Evolutionary conservation across 2,329 filamentous ascomycete genomes (phyloP).

Genomic region (Dendryphion nanum): DNA sequence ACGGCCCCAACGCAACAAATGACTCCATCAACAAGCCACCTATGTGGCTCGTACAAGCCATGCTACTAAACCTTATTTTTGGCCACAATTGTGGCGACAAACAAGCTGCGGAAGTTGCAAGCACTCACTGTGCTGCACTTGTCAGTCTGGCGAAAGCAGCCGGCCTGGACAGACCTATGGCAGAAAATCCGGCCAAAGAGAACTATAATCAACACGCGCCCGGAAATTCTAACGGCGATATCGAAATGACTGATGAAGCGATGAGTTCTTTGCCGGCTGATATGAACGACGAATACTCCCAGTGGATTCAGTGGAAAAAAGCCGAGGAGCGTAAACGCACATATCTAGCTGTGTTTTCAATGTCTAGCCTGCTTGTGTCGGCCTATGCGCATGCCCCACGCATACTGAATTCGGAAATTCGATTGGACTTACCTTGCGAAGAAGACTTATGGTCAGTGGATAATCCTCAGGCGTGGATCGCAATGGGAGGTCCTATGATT

Average conservation of each 20-base stretch:
- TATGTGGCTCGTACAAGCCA: constrained; percentile 93
- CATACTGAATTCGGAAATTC: constrained; percentile 90
- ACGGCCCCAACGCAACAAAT: constrained; percentile 48
- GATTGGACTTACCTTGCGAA: constrained; percentile 85
- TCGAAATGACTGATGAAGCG: constrained; percentile 55
- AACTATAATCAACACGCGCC: constrained; percentile 17
- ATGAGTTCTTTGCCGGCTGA: constrained; percentile 39
- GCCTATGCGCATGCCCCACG: constrained; percentile 91
- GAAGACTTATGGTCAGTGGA: constrained; percentile 88
- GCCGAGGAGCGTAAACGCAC: constrained; percentile 91
- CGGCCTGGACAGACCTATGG: constrained; percentile 62
- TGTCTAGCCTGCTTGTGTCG: constrained; percentile 87
- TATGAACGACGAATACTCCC: constrained; percentile 57
- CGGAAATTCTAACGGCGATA: constrained; percentile 47
- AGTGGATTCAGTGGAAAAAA: constrained; percentile 88
- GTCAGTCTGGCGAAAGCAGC: constrained; percentile 89
- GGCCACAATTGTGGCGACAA: constrained; percentile 94
- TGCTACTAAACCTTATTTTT: constrained; percentile 94
- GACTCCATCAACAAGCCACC: constrained; percentile 72
- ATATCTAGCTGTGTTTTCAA: constrained; percentile 83
- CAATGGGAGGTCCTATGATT: constrained; percentile 69
- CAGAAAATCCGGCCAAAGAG: constrained; percentile 20
- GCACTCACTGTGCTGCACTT: constrained; percentile 85
- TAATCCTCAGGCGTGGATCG: constrained; percentile 75
- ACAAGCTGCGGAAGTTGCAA: constrained; percentile 84